A percentile compares a stretch with the other conserved stretches of the same genome.
These are phyloP conservation scores for Alternaria consortialis DNA, from an alignment of 2,329 filamentous ascomycete genomes.

Conservation along the genomic window DNA sequence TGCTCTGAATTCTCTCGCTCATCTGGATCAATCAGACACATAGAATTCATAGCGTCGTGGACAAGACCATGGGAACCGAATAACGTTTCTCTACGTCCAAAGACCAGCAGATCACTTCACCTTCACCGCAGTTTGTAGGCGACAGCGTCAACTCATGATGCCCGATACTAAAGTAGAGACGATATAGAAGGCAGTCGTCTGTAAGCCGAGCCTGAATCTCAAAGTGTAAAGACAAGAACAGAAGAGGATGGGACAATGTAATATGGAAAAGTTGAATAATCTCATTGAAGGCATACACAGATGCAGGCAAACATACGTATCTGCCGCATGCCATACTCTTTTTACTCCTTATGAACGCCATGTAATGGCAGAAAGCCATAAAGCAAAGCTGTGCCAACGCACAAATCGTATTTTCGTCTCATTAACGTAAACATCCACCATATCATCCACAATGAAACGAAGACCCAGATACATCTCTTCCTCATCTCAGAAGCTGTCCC, in stretches of 20 bases:
- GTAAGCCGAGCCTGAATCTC: neutral
- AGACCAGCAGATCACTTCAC: too few relatives aligned
- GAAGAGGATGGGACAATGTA: too few relatives aligned
- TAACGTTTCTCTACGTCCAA: too few relatives aligned
- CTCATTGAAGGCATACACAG: constrained; percentile 1
- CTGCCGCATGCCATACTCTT: neutral
- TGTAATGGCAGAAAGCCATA: neutral
- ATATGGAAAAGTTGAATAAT: neutral
- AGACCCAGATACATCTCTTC: constrained; percentile 3
- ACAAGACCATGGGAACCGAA: too few relatives aligned
- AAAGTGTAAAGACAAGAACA: neutral
- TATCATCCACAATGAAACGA: constrained; percentile 37
- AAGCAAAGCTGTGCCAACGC: constrained; percentile 11
- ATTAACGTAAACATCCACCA: constrained; percentile 5
- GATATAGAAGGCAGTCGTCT: neutral
- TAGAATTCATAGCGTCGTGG: too few relatives aligned
- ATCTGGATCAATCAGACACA: too few relatives aligned
- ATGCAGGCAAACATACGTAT: neutral
- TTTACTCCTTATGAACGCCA: constrained; percentile 3
- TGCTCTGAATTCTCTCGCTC: too few relatives aligned
- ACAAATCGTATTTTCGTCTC: constrained; percentile 5
- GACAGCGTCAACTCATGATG: neutral
- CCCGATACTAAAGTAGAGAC: neutral
- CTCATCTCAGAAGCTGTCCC: constrained; percentile 45
- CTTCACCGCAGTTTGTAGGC: too few relatives aligned